Evolutionary conservation across 139 green algal genomes (phyloP), one percentile per base, ranked within the genome.

Genomic region (Nannochloris sp.): DNA sequence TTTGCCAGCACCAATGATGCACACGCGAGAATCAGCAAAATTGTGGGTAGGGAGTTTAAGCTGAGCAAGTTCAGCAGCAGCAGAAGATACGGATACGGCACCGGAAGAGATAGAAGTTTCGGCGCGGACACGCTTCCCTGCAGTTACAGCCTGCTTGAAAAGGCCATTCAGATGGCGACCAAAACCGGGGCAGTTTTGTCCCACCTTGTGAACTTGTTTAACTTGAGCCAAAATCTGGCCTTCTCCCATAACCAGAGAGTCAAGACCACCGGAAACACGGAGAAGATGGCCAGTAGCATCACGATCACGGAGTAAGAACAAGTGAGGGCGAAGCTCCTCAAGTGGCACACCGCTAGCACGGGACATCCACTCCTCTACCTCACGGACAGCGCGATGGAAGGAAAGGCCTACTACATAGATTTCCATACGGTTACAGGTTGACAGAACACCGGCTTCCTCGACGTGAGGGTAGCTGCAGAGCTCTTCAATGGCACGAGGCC

Each of bases 361-460:
- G n/a, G 69, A 90, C 77, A 99, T 92, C 95, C 95, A 99, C 63
- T 99, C 92, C 74, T 97, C 93, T 1, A 99, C 87, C 81, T 99
- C 92, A 5, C 85, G 75, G 29, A 97, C 90, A 32, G 90, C 92
- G 6, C 92, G 70, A 77, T 99, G 88, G 82, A 87, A 98, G 23
- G 81, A 92, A 7, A 97, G 76, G 2, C 80, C 95, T n/a, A 97
- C 87, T 3, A 95, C 84, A 61, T 99, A 99, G 5, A 99, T 80
- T 83, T 99, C 95, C 91, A 99, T 95, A 48, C 95, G 87, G 81
- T 99, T 99, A 85, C 95, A 99, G 19, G 95, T 99, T 27, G 86
- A 96, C 30, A 99, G 79, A 30, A 99, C 87, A 4, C 75, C 94
- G 1, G 95, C 94, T 81, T 99, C 95, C 79, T 98, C 92, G 23